Conservation (phyloP, 495 filamentous ascomycete genomes). For the Schizothecium vesticola region DNA sequence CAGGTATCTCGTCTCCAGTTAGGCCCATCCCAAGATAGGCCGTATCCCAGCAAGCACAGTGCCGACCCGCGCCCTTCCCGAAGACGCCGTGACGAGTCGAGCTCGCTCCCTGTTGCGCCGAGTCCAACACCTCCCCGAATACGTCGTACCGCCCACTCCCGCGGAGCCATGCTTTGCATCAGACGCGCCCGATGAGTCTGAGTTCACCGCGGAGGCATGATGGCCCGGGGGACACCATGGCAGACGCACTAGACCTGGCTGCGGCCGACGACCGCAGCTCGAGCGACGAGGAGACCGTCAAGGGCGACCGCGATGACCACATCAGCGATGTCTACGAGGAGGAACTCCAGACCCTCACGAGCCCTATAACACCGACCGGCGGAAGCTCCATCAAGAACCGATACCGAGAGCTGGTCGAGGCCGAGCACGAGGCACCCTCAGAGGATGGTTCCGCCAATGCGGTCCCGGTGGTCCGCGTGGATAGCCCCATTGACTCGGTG, state of each 20-base stretch:
- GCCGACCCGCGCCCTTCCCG: background rate
- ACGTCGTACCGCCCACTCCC: background rate
- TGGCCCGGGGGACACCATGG: constrained; percentile 39
- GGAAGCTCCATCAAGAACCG: constrained; percentile 39
- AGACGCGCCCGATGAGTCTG: constrained; percentile 44
- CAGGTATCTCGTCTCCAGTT: background rate
- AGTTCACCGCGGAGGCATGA: constrained; percentile 42
- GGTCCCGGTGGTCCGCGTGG: constrained; percentile 31
- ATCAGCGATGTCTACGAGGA: constrained; percentile 39
- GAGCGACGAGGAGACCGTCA: constrained; percentile 44
- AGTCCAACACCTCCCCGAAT: background rate
- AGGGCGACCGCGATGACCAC: constrained; percentile 34
- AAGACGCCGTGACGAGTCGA: background rate
- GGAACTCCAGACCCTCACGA: constrained; percentile 26
- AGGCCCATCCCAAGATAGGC: background rate
- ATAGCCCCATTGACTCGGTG: constrained; percentile 45
- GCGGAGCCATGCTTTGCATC: constrained; percentile 32
- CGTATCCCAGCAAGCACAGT: background rate
- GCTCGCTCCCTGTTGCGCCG: background rate
- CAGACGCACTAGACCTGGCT: constrained; percentile 36
- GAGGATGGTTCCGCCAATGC: constrained; percentile 43
- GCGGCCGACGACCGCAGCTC: constrained; percentile 27
- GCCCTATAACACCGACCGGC: constrained; percentile 21
- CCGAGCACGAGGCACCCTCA: constrained; percentile 37
- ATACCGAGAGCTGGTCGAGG: constrained; percentile 41